These are phyloP conservation scores for Phytopythium aichiense DNA, from an alignment of 352 stramenopile species.

Conservation along the genomic window DNA sequence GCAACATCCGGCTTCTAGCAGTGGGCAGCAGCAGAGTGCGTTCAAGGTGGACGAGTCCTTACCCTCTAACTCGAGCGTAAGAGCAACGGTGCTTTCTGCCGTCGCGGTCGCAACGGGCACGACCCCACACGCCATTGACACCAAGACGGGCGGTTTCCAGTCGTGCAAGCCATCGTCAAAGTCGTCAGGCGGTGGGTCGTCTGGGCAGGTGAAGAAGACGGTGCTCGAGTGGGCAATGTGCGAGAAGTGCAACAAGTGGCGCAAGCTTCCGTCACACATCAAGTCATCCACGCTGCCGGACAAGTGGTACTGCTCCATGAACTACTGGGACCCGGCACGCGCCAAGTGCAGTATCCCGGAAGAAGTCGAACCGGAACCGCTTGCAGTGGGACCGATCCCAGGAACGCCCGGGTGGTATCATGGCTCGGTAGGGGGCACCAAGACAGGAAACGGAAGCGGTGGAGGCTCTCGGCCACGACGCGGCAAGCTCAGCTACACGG, in stretches of 20 bases:
- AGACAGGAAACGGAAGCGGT: slow-evolving; percentile 1
- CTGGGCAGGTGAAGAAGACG: slow-evolving; percentile 50
- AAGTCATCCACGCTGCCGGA: slow-evolving; percentile 91
- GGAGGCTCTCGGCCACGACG: slow-evolving; percentile 36
- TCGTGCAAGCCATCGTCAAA: background rate
- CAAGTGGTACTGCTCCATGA: slow-evolving; percentile 97
- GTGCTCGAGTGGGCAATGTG: slow-evolving; percentile 95
- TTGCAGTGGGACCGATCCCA: slow-evolving; percentile 38
- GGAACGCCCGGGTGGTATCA: slow-evolving; percentile 59
- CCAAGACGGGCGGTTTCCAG: background rate
- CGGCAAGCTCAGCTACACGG: slow-evolving; percentile 79
- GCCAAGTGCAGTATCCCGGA: slow-evolving; percentile 69
- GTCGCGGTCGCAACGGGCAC: slow-evolving; percentile 4
- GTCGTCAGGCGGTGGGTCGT: slow-evolving; percentile 1
- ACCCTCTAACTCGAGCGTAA: background rate
- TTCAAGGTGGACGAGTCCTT: background rate
- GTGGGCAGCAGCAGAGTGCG: background rate
- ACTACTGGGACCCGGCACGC: slow-evolving; percentile 89
- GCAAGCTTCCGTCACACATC: slow-evolving; percentile 90
- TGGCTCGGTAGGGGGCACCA: slow-evolving; percentile 16
- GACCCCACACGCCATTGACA: slow-evolving; percentile 10
- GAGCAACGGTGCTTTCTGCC: background rate
- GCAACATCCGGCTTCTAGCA: background rate
- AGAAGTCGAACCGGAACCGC: slow-evolving; percentile 72
- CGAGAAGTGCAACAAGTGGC: slow-evolving; percentile 96